Evolutionary conservation across 2,329 filamentous ascomycete species (phyloP).

Genomic region (Trichoderma polysporum): DNA sequence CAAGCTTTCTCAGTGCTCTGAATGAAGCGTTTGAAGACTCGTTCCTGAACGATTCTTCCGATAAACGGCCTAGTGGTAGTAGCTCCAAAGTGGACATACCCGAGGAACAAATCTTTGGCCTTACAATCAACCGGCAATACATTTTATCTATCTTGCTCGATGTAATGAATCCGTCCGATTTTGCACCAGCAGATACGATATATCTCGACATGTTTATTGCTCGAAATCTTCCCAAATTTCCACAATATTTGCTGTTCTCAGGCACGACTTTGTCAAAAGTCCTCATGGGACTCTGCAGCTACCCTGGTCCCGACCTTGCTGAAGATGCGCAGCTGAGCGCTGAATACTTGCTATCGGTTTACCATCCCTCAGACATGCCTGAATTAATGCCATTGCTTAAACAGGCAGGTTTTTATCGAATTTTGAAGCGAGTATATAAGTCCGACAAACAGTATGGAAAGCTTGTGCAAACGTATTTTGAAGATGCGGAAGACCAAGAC

Average conservation of each 20-base stretch:
- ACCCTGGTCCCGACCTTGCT: slow-evolving; percentile 74
- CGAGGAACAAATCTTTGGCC: slow-evolving; percentile 65
- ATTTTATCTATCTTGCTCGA: slow-evolving; percentile 87
- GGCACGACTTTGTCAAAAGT: slow-evolving; percentile 82
- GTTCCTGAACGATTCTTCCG: slow-evolving; percentile 80
- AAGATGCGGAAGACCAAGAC: slow-evolving; percentile 74
- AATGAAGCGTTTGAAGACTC: slow-evolving; percentile 97
- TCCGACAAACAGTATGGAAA: slow-evolving; percentile 75
- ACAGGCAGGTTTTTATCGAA: slow-evolving; percentile 81
- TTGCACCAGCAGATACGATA: slow-evolving; percentile 77
- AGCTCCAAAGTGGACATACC: slow-evolving; percentile 50
- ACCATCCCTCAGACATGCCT: slow-evolving; percentile 81
- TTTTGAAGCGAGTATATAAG: slow-evolving; percentile 85
- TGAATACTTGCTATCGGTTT: slow-evolving; percentile 90
- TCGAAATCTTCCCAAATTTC: slow-evolving; percentile 92
- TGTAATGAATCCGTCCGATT: slow-evolving; percentile 78
- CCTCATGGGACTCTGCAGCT: slow-evolving; percentile 78
- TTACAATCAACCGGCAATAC: slow-evolving; percentile 85
- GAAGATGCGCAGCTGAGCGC: slow-evolving; percentile 97
- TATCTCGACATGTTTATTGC: slow-evolving; percentile 99
- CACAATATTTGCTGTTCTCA: slow-evolving; percentile 88
- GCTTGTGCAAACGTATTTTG: slow-evolving; percentile 78
- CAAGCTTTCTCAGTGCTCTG: slow-evolving; percentile 89
- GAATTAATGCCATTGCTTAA: slow-evolving; percentile 75
- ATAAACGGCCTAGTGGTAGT: slow-evolving; percentile 56